phyloP scores from a whole-genome alignment of 2,329 filamentous ascomycete species.

The Chaetomium sp. region DNA sequence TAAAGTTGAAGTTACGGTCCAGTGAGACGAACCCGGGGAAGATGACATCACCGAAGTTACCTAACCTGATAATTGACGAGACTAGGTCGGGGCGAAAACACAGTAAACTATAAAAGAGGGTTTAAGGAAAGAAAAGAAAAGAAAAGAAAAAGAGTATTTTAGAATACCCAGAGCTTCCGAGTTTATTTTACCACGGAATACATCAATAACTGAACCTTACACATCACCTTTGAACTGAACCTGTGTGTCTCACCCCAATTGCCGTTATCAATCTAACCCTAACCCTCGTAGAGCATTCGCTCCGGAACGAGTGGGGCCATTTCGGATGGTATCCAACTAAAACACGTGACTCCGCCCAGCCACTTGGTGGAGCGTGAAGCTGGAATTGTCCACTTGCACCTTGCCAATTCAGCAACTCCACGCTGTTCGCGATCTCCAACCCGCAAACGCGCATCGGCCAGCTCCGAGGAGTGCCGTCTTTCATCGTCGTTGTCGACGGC shows the following conservation, averaged over 20 bases:
- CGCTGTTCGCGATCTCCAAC: conserved; percentile 19
- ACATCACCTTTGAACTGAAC: not conserved
- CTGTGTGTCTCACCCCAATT: not conserved
- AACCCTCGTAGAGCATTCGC: not conserved
- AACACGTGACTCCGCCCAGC: conserved; percentile 21
- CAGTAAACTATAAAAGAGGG: not conserved
- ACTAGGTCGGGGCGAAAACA: not conserved
- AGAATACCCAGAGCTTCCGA: not conserved
- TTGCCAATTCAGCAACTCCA: conserved; percentile 23
- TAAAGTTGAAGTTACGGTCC: not conserved
- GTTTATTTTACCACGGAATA: not conserved
- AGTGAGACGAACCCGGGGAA: not conserved
- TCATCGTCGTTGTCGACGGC: conserved; percentile 19
- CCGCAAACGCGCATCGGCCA: conserved; percentile 26
- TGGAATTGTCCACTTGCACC: conserved; percentile 4
- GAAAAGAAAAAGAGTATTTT: not conserved
- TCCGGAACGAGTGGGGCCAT: not conserved
- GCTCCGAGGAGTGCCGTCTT: conserved; percentile 22
- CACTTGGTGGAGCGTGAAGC: not conserved
- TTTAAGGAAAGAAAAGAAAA: too few relatives aligned
- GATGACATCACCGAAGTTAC: not conserved
- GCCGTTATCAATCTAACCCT: too few relatives aligned
- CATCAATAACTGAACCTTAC: not conserved
- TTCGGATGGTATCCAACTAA: not conserved
- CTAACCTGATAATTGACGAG: not conserved